These are phyloP conservation scores for Solanum appendiculatum DNA, from an alignment of 257 asterid species.

Conservation along the genomic window DNA sequence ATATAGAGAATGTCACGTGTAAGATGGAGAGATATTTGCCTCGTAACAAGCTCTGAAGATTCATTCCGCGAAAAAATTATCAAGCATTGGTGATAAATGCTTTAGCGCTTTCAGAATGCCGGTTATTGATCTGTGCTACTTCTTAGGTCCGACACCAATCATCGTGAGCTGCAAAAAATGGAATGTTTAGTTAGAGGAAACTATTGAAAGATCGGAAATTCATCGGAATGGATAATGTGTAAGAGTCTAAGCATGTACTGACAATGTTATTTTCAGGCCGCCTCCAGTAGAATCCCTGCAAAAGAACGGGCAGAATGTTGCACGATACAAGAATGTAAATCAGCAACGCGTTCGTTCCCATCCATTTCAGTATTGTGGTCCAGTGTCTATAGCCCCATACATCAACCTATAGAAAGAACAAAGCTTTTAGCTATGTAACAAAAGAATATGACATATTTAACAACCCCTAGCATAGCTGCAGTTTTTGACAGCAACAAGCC, in stretches of 20 bases:
- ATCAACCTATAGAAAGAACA: constrained; percentile 32
- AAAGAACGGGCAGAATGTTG: constrained; percentile 43
- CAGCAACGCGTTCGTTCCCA: constrained; percentile 46
- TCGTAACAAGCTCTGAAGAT: background rate
- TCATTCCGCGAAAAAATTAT: background rate
- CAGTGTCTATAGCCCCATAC: constrained; percentile 35
- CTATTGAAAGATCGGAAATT: background rate
- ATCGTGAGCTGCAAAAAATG: background rate
- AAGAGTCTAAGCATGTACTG: constrained; percentile 2
- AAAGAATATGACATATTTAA: background rate
- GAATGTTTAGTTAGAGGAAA: background rate
- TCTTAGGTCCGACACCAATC: constrained; percentile 6
- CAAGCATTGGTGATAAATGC: background rate
- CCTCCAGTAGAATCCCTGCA: constrained; percentile 58
- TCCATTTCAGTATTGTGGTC: constrained; percentile 37
- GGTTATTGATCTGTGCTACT: background rate
- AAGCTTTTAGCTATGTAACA: background rate
- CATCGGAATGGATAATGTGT: background rate
- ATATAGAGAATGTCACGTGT: background rate
- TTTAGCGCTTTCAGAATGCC: background rate
- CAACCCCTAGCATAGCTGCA: background rate
- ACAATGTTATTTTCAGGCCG: constrained; percentile 43
- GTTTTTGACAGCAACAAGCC: background rate
- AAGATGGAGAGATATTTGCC: background rate
- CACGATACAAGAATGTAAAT: constrained; percentile 50